phyloP scores from a whole-genome alignment of 257 asterid species.

The Solanum dulcamara region DNA sequence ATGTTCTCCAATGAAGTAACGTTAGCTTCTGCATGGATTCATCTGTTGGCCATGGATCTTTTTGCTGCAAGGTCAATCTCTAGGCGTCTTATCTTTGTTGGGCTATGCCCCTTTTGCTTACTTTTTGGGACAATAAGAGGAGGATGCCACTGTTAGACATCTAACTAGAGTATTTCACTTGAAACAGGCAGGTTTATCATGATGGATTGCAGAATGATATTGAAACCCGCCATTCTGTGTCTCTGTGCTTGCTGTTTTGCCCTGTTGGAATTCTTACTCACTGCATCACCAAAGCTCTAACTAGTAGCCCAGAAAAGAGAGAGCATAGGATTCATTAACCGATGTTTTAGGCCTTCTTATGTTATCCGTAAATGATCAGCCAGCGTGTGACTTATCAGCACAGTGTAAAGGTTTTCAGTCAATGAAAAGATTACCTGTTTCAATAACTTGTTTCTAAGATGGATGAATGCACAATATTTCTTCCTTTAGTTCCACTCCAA shows the following conservation, averaged over 20 bases:
- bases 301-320: conserved; percentile 9
- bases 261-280: conserved; percentile 71
- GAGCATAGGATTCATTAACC: conserved; percentile 12
- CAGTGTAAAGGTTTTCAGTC: neutral
- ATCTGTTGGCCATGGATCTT: conserved; percentile 68
- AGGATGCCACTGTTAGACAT: neutral
- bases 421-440: neutral
- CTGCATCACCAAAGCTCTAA: conserved; percentile 58
- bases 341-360: neutral
- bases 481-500: conserved; percentile 28
- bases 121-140: neutral
- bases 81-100: neutral
- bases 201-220: conserved; percentile 61
- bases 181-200: conserved; percentile 65
- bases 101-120: neutral
- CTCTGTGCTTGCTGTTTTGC: conserved; percentile 75
- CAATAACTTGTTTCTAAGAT: neutral
- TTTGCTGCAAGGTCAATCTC: conserved; percentile 69
- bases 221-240: conserved; percentile 86
- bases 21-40: conserved; percentile 93
- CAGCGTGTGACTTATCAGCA: neutral
- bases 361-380: neutral
- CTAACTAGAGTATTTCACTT: neutral
- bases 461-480: conserved; percentile 25
- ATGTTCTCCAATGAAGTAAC: conserved; percentile 82